Percentiles rank a stretch among this genome's conserved stretches.
Conservation (phyloP, 176 grass and related monocot species). For the Oryza glumipatula region DNA sequence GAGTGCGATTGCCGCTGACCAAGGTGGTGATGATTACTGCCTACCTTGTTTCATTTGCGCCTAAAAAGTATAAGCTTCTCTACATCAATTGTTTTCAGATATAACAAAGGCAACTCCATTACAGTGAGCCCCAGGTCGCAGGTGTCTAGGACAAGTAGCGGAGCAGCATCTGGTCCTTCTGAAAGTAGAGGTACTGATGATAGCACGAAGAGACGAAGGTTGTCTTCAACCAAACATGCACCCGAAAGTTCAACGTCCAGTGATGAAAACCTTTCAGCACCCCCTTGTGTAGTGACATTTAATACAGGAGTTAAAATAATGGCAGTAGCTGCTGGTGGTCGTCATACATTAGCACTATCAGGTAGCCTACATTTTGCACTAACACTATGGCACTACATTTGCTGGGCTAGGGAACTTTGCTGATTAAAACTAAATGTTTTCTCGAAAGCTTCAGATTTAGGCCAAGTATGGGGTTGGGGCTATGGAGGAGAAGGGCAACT, state of each 20-base stretch:
- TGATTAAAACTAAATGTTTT: slow-evolving; percentile 35
- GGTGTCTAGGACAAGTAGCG: slow-evolving; percentile 62
- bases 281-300: slow-evolving; percentile 87
- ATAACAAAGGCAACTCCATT: slow-evolving; percentile 61
- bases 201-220: slow-evolving; percentile 74
- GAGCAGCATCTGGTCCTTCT: slow-evolving; percentile 59
- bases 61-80: slow-evolving; percentile 49
- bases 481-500: slow-evolving; percentile 99
- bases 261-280: slow-evolving; percentile 89
- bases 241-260: slow-evolving; percentile 81
- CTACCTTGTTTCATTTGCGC: slow-evolving; percentile 9
- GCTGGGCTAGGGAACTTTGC: slow-evolving; percentile 28
- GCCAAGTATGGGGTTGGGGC: slow-evolving; percentile 99
- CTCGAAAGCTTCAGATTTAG: slow-evolving; percentile 78
- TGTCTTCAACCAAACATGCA: slow-evolving; percentile 83
- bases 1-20: slow-evolving; percentile 46
- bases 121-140: slow-evolving; percentile 94
- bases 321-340: slow-evolving; percentile 92
- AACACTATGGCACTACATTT: background rate
- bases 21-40: slow-evolving; percentile 61
- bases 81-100: slow-evolving; percentile 49
- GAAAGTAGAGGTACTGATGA: slow-evolving; percentile 85
- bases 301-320: slow-evolving; percentile 76
- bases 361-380: slow-evolving; percentile 58
- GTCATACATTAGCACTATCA: slow-evolving; percentile 95